Evolutionary conservation across 192 early-diverging fungal species (phyloP).

Genomic region (Backusella morwellensis): DNA sequence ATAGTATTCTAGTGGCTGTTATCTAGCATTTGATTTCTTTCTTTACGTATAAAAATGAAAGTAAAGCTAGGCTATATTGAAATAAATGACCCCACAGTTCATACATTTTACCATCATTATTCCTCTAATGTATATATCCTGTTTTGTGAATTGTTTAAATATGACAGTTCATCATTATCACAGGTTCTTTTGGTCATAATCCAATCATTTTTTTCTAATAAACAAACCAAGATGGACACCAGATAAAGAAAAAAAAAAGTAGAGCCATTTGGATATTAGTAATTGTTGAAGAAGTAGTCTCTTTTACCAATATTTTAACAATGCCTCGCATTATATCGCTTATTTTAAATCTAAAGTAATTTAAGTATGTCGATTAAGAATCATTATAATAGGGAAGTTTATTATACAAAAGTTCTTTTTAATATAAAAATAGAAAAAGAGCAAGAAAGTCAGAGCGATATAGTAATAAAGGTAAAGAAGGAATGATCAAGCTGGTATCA

Average conservation of each 20-base stretch:
- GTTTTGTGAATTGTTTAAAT: not conserved
- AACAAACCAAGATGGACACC: not conserved
- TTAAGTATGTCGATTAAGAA: not conserved
- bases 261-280: not conserved
- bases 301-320: no score
- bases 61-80: not conserved
- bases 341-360: not conserved
- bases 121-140: not conserved
- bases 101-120: not conserved
- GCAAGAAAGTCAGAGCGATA: not conserved
- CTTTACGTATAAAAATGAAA: not conserved
- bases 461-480: not conserved
- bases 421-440: slow-evolving; percentile 2
- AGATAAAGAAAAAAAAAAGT: not conserved
- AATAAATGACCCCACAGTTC: not conserved
- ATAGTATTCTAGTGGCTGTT: not conserved
- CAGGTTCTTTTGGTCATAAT: not conserved
- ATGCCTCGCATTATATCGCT: not conserved
- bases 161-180: not conserved
- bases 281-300: not conserved
- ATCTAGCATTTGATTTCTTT: not conserved
- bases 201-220: not conserved
- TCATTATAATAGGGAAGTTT: not conserved
- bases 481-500: not conserved
- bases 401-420: slow-evolving; percentile 1